phyloP scores from a whole-genome alignment of 345 rosid species.

The Cardiospermum halicacabum region DNA sequence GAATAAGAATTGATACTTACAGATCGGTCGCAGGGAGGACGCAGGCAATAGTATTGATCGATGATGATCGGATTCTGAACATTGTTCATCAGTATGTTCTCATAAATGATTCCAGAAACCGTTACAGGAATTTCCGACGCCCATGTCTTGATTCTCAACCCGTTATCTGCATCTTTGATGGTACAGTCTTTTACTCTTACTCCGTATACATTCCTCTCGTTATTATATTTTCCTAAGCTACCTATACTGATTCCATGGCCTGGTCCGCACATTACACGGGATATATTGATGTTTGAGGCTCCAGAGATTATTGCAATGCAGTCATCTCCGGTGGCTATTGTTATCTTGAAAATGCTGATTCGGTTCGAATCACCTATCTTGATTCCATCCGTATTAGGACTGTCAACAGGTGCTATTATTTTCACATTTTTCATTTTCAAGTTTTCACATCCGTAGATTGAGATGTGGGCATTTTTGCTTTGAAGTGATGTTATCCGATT shows the following conservation, averaged over 20 bases:
- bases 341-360: background rate
- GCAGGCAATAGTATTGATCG: constrained; percentile 38
- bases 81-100: constrained; percentile 35
- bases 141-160: constrained; percentile 45
- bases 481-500: constrained; percentile 13
- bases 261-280: constrained; percentile 35
- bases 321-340: constrained; percentile 35
- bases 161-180: constrained; percentile 16
- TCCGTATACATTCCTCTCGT: constrained; percentile 26
- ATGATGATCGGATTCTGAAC: constrained; percentile 42
- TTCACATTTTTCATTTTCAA: constrained; percentile 6
- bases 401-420: constrained; percentile 28
- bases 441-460: constrained; percentile 16
- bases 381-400: constrained; percentile 49
- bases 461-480: constrained; percentile 22
- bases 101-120: constrained; percentile 25
- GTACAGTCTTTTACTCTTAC: constrained; percentile 15
- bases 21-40: constrained; percentile 13
- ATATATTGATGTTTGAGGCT: constrained; percentile 26
- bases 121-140: constrained; percentile 19
- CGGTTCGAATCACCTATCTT: constrained; percentile 28
- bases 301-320: constrained; percentile 43
- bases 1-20: background rate
- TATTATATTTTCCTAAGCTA: constrained; percentile 31
- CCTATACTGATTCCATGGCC: constrained; percentile 53